Evolutionary conservation across 306 rosid species (phyloP).

Genomic region (Acacia melanoxylon): DNA sequence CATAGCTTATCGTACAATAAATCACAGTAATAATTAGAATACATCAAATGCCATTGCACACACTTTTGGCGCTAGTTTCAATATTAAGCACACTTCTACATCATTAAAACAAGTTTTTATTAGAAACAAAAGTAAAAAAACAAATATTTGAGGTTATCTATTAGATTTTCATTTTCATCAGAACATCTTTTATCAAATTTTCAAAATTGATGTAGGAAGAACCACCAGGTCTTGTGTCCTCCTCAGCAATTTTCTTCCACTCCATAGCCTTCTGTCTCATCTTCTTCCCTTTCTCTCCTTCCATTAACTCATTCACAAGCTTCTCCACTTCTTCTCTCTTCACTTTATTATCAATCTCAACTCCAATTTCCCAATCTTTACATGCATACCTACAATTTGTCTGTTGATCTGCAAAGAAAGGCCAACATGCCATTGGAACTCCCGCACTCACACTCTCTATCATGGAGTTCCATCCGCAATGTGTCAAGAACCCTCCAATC

Average conservation of each 20-base stretch:
- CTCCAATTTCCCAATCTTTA: not conserved
- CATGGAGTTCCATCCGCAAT: constrained; percentile 1
- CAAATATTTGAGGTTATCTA: too few relatives aligned
- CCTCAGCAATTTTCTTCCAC: not conserved
- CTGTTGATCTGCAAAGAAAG: not conserved
- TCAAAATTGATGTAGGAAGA: not conserved
- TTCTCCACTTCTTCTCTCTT: not conserved
- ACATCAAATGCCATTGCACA: too few relatives aligned
- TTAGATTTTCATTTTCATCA: too few relatives aligned
- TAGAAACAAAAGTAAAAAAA: too few relatives aligned
- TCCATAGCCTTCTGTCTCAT: not conserved
- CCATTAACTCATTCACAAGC: not conserved
- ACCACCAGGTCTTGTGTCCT: not conserved
- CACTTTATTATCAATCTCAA: not conserved
- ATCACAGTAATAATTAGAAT: too few relatives aligned
- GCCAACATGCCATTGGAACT: not conserved
- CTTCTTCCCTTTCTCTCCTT: not conserved
- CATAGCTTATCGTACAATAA: too few relatives aligned
- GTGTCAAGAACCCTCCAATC: not conserved
- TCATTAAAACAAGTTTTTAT: too few relatives aligned
- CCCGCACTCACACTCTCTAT: not conserved
- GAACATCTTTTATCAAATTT: not conserved
- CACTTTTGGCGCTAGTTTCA: too few relatives aligned
- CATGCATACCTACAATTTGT: not conserved
- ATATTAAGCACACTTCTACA: too few relatives aligned